Base-by-base conservation (phyloP, 352 stramenopile genomes). In the Phytopythium cucurbitacearum region DNA sequence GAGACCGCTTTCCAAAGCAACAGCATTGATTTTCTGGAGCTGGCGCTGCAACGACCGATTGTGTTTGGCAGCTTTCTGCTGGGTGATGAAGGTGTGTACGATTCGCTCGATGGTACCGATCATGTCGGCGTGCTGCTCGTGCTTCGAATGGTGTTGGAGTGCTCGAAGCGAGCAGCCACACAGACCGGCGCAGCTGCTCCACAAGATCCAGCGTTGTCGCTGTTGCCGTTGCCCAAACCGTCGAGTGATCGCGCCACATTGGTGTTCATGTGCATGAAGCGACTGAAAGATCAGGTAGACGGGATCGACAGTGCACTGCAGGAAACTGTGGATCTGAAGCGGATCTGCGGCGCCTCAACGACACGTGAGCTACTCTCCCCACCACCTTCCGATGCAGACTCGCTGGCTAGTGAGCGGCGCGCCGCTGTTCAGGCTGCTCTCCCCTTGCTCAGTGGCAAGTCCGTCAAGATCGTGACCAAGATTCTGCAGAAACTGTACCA, bases 201-300 rank as follows among this genome's bases (percentile, higher is more conserved):
- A 28, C 42, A 53, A 32, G 33, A 37, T 3, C 47, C 53, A 16
- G 37, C 49, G 7, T 52, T 11, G 5, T 69, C 65, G 53, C 50
- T 69, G 8, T 81, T 90, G 21, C 77, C 80, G 9, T 38, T 92
- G 13, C 47, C 67, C 0, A 88, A 91, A 42, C 48, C 57, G 11
- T 70, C 68, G 9, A 74, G 45, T 11, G 76, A 90, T 51, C 77
- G 78, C 28, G 60, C 85, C 12, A 84, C 77, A 4, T 56, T 92
- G 5, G 45, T 92, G 15, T 89, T 92, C 48, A 78, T 90, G 80
- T 92, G 82, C 36, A 50, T 90, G 33, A 92, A 92, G 52, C 81
- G 83, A 2, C 48, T 90, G 3, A 89, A 85, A 51, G 77, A 89
- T 4, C 36, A 46, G 4, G 28, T 46, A 4, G 48, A 54, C 6